Conservation (phyloP, 192 early-diverging fungal genomes). For the Neocallimastix lanati region DNA sequence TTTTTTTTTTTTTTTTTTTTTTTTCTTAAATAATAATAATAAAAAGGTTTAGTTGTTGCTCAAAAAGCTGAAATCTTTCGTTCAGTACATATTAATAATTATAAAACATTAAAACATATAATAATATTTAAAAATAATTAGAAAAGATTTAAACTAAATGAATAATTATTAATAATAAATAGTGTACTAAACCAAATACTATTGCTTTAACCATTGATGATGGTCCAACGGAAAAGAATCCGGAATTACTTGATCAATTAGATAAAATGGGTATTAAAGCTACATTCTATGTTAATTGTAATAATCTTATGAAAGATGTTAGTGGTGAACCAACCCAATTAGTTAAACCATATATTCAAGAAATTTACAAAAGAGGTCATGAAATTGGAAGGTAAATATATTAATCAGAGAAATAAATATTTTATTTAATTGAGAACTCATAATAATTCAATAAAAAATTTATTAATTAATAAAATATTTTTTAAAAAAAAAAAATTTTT, state of each 20-base stretch:
- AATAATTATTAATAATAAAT: no score
- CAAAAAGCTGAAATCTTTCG: background rate
- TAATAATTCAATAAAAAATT: no score
- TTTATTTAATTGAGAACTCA: no score
- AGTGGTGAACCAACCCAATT: background rate
- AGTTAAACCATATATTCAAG: background rate
- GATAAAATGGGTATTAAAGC: background rate
- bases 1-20: no score
- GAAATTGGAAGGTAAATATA: background rate
- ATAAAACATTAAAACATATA: background rate
- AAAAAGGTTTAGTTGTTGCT: background rate
- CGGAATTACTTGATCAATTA: background rate
- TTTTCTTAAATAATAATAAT: no score
- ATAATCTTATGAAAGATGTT: background rate
- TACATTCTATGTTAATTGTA: background rate
- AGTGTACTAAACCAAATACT: background rate
- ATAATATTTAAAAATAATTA: background rate
- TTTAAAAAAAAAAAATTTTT: no score
- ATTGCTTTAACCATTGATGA: background rate
- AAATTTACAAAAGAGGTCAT: background rate
- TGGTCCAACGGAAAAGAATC: background rate
- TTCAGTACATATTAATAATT: background rate
- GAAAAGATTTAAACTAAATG: no score
- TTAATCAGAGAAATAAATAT: no score
- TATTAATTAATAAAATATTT: no score